Evolutionary conservation across 305 asterid genomes (phyloP).

Genomic region (Plantago coronopus): DNA sequence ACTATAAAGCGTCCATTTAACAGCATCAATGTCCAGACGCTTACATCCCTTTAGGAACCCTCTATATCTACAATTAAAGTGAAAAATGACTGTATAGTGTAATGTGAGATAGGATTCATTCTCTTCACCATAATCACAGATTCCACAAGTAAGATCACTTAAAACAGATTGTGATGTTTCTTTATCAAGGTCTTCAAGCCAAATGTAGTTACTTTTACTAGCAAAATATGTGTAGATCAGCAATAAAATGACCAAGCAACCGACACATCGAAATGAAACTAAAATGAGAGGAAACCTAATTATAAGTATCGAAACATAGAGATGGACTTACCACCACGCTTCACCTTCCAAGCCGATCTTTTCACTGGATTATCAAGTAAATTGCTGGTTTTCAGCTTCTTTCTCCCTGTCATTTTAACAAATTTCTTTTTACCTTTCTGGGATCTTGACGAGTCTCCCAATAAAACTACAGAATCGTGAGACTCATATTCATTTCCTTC

Average conservation of each 20-base stretch:
- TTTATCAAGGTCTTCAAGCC: too few species aligned
- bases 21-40: not conserved
- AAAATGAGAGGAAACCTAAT: too few species aligned
- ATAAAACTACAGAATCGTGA: not conserved
- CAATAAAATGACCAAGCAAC: too few species aligned
- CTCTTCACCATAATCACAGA: too few species aligned
- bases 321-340: not conserved
- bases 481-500: not conserved
- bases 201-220: too few species aligned
- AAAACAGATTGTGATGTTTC: too few species aligned
- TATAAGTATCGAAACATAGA: not conserved
- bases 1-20: not conserved
- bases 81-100: too few species aligned
- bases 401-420: not conserved
- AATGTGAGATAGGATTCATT: too few species aligned
- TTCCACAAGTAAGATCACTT: too few species aligned
- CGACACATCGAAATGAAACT: too few species aligned
- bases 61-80: too few species aligned
- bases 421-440: not conserved
- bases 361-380: not conserved
- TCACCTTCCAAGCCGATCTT: not conserved
- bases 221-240: not conserved
- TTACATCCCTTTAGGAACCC: too few species aligned
- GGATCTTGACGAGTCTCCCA: not conserved
- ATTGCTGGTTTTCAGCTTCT: not conserved